A percentile compares a stretch with the other conserved stretches of the same genome.
Evolutionary conservation across 495 filamentous ascomycete genomes (phyloP).

Genomic region (Penicillium silybi): DNA sequence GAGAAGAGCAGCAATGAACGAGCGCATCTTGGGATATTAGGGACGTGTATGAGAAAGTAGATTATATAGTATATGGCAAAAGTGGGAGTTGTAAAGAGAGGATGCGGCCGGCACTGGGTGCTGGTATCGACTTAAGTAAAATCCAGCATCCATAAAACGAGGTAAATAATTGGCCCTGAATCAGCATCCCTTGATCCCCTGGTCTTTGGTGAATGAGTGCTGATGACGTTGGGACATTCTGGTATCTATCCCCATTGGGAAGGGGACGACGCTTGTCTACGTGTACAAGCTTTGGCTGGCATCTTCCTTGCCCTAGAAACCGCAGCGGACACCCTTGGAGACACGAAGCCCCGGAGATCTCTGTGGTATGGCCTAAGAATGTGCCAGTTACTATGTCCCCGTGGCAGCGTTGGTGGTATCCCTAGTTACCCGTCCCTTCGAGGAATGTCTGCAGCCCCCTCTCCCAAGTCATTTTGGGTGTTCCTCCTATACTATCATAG

Average conservation of each 20-base stretch:
- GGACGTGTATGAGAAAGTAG: not conserved
- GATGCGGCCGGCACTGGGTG: not conserved
- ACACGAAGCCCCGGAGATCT: constrained; percentile 3
- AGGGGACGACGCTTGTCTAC: not conserved
- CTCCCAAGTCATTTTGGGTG: not conserved
- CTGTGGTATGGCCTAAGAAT: constrained; percentile 24
- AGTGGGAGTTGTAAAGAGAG: not conserved
- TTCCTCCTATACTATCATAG: not conserved
- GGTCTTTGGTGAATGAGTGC: not conserved
- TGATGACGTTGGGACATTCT: constrained; percentile 22
- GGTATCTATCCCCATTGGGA: not conserved
- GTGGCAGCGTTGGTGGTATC: constrained; percentile 7
- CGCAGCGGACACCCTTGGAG: not conserved
- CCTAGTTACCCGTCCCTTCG: constrained; percentile 19
- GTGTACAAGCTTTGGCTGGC: constrained; percentile 15
- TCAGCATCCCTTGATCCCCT: constrained; percentile 20
- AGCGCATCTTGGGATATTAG: constrained; percentile 17
- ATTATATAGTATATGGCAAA: constrained; percentile 1
- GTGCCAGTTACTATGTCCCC: constrained; percentile 18
- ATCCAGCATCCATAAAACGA: constrained; percentile 1
- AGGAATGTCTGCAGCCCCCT: constrained; percentile 12
- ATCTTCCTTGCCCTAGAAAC: constrained; percentile 3
- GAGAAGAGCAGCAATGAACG: constrained; percentile 17
- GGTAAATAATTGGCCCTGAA: constrained; percentile 5
- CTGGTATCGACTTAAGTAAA: constrained; percentile 13